These are phyloP conservation scores for Mesembryanthemum crystallinum DNA, from an alignment of 148 eudicot genomes.

Conservation along the genomic window DNA sequence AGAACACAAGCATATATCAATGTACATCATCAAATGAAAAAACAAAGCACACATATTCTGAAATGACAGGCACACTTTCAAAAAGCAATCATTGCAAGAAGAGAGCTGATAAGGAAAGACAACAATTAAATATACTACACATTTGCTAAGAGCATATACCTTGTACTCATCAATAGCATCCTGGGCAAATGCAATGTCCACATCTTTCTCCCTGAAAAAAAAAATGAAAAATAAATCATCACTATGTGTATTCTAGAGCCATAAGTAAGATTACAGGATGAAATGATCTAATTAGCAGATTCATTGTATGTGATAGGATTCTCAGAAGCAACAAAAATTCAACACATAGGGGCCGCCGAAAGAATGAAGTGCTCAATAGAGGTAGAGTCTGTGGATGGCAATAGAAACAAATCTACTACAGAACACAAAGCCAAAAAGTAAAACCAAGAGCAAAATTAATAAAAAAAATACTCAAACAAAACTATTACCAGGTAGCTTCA, in stretches of 20 bases:
- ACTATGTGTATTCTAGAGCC: not conserved
- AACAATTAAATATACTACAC: not conserved
- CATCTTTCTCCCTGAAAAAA: constrained; percentile 84
- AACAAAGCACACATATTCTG: not conserved
- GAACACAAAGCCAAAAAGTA: not conserved
- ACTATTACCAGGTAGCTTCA: constrained; percentile 94
- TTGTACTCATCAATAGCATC: constrained; percentile 79
- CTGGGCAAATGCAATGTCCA: constrained; percentile 81
- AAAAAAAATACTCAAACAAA: not conserved
- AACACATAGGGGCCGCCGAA: not conserved
- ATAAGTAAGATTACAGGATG: not conserved
- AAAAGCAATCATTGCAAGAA: not conserved
- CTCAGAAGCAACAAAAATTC: too few species aligned
- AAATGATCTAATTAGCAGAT: too few species aligned
- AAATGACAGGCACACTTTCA: too few species aligned
- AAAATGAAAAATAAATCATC: not conserved
- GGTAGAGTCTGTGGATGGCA: not conserved
- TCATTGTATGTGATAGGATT: too few species aligned
- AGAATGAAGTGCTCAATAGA: not conserved
- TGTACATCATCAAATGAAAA: not conserved
- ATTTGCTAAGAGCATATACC: constrained; percentile 36
- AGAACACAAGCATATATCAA: not conserved
- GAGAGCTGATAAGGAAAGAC: not conserved
- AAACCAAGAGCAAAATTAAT: constrained; percentile 1
- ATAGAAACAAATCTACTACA: not conserved